A percentile compares a stretch with the other conserved stretches of the same genome.
These are phyloP conservation scores for Ophiocordyceps camponoti-floridani DNA, from an alignment of 2,329 filamentous ascomycete species.

Conservation along the genomic window DNA sequence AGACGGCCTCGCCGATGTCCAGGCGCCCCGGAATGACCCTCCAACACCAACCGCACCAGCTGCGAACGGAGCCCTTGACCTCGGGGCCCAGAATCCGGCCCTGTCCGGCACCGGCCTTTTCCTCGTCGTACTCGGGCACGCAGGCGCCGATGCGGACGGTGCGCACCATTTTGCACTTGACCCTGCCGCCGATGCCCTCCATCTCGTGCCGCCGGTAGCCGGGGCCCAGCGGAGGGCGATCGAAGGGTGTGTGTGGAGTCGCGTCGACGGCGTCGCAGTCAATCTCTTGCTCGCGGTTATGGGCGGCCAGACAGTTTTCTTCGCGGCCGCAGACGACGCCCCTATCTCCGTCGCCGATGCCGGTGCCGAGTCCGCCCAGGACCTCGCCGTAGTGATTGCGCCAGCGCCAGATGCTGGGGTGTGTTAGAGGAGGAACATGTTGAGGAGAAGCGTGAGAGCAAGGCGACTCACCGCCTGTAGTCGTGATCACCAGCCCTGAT, in stretches of 20 bases:
- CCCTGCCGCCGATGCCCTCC: constrained; percentile 71
- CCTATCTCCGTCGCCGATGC: constrained; percentile 74
- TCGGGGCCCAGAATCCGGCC: constrained; percentile 54
- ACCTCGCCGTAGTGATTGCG: constrained; percentile 69
- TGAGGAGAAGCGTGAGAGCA: constrained; percentile 1
- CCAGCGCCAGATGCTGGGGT: constrained; percentile 64
- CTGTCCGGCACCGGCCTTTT: constrained; percentile 30
- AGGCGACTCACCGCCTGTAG: constrained; percentile 32
- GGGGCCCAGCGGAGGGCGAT: constrained; percentile 32
- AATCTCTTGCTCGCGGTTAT: constrained; percentile 65
- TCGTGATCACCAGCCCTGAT: constrained; percentile 42
- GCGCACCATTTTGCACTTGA: constrained; percentile 77
- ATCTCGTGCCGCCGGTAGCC: constrained; percentile 81
- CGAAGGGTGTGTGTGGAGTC: constrained; percentile 12
- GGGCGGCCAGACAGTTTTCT: constrained; percentile 54
- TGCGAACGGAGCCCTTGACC: constrained; percentile 46
- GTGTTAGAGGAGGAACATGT: too few species aligned
- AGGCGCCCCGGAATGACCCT: constrained; percentile 47
- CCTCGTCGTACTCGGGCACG: constrained; percentile 74
- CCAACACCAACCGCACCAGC: constrained; percentile 88
- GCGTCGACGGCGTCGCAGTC: constrained; percentile 56
- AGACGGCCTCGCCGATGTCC: constrained; percentile 12
- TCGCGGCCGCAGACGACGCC: constrained; percentile 80
- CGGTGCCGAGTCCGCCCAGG: constrained; percentile 64
- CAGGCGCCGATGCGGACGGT: constrained; percentile 67